phyloP scores from a whole-genome alignment of 495 filamentous ascomycete species.

The Recurvomyces mirabilis region DNA sequence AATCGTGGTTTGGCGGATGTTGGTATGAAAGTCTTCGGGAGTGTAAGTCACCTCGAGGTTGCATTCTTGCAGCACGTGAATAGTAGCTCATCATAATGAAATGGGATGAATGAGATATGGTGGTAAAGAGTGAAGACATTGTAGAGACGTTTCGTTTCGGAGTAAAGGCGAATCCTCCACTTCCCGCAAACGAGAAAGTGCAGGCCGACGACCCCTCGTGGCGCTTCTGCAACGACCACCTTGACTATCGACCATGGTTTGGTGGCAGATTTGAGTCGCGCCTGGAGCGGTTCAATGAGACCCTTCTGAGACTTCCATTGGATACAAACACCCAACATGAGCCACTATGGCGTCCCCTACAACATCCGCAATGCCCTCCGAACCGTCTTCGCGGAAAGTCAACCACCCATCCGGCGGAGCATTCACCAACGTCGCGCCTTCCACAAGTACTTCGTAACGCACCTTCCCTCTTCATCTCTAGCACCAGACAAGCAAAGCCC shows the following conservation, averaged over 20 bases:
- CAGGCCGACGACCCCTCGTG: too few relatives aligned
- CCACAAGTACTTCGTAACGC: conserved; percentile 94
- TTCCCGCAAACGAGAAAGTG: too few relatives aligned
- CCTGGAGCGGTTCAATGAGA: conserved; percentile 1
- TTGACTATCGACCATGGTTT: not conserved
- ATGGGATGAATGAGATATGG: not conserved
- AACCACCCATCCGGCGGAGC: not conserved
- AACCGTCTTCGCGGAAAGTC: conserved; percentile 7
- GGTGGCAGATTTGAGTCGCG: not conserved
- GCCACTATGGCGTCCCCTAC: conserved; percentile 10
- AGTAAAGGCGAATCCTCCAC: too few relatives aligned
- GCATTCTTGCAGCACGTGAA: not conserved
- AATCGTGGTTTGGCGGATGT: too few relatives aligned
- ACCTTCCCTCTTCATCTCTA: conserved; percentile 84
- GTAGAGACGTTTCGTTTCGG: too few relatives aligned
- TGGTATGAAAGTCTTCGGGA: too few relatives aligned
- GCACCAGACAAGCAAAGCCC: conserved; percentile 69
- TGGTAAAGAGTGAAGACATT: not conserved
- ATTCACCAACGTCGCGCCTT: conserved; percentile 45
- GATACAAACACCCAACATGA: too few relatives aligned
- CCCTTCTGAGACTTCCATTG: too few relatives aligned
- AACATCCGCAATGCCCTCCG: conserved; percentile 14
- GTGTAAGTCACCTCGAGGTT: too few relatives aligned
- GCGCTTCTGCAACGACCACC: too few relatives aligned
- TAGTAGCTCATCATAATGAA: not conserved